Base-by-base conservation (phyloP, 345 rosid species). In the Euphorbia tirucalli region DNA sequence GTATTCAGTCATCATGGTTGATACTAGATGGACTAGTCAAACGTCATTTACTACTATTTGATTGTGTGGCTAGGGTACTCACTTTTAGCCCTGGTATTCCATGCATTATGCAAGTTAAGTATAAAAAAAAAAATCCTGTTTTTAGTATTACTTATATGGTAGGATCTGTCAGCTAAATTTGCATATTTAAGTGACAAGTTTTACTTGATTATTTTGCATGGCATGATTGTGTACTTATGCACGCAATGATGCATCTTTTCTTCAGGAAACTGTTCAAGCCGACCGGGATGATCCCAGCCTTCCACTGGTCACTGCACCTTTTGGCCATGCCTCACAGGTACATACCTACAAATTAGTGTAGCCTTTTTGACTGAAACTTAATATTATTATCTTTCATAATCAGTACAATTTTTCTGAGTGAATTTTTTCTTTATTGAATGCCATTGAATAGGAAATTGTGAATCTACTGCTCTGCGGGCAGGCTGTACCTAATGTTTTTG, bases 281-380 rank as follows among this genome's bases (percentile, higher is more conserved):
- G 99, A 96, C 87, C 87, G 98, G 76, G 99, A 96, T 71, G 99
- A 96, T 83, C 97, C 96, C 72, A 81, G 81, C 82, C 85, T 81
- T 46, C 98, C 99, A 50, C 77, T 96, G 37, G 99, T 96, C 62
- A 96, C 99, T 43, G 97, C 93, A 61, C 99, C 99, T 61, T 96
- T 96, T 85, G 99, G 99, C 66, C 98, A 96, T 87, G 99, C 99
- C 11, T 96, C 99, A 6, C 99, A 96, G 97, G 98, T 96, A 83
- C 48, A 52, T 54, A 52, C 71, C 37, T 70, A 57, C 63, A 65
- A 31, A 60, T 65, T 28, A 58, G 3, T 54, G 32, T 50, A 63
- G 32, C 54, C 56, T 30, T 31, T 56, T 55, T 13, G 66, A 70
- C 35, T 71, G 22, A 56, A 50, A 44, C 60, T 67, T 55, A 24